phyloP scores from a whole-genome alignment of 441 rosid species.

The Melastoma candidum region DNA sequence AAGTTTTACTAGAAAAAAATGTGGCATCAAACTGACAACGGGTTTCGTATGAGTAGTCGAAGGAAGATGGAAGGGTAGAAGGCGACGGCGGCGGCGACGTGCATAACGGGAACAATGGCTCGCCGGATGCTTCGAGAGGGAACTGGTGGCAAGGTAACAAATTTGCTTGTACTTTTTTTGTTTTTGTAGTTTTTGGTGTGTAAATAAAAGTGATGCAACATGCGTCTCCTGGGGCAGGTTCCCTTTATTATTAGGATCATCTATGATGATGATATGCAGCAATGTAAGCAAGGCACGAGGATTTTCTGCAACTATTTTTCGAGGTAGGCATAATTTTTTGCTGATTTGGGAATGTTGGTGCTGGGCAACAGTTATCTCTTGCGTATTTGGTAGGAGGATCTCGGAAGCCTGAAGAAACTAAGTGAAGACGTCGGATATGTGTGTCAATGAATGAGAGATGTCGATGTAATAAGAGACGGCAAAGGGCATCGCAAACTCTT shows the following conservation, averaged over 20 bases:
- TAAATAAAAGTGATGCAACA: no score
- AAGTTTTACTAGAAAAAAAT: neutral
- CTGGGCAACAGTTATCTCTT: neutral
- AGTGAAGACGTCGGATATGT: neutral
- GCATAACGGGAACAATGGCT: constrained; percentile 32
- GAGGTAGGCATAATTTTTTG: constrained; percentile 17
- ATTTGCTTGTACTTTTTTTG: no score
- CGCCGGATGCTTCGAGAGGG: constrained; percentile 68
- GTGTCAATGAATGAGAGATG: neutral
- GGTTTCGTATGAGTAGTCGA: constrained; percentile 30
- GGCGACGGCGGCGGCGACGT: no score
- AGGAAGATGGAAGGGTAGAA: constrained; percentile 39
- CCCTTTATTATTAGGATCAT: constrained; percentile 64
- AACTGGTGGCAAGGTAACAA: constrained; percentile 89
- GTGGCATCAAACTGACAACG: neutral
- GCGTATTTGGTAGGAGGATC: constrained; percentile 22
- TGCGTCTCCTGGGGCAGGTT: constrained; percentile 38
- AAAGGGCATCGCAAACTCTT: neutral
- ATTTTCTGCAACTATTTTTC: constrained; percentile 16
- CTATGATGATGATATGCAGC: neutral
- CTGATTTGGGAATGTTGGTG: no score
- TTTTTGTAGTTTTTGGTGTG: no score
- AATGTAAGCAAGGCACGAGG: constrained; percentile 10
- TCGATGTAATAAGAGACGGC: no score
- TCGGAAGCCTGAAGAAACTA: constrained; percentile 6